Evolutionary conservation across 768 basidiomycete species (phyloP).

Genomic region (Lentinula edodes): DNA sequence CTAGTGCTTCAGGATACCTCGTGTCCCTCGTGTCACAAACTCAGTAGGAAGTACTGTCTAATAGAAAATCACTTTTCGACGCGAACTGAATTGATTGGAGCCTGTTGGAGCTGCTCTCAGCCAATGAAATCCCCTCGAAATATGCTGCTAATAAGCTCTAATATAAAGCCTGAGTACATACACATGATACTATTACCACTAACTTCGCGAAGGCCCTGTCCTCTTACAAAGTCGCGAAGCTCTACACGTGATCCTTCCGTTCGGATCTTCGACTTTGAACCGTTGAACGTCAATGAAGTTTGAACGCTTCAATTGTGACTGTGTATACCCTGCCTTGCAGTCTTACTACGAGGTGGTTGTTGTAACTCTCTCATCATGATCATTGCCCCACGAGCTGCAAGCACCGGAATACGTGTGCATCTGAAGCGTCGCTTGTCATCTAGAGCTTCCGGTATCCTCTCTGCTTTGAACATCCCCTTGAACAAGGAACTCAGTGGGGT

Average conservation of each 20-base stretch:
- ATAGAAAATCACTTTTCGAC: no score
- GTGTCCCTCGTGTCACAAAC: no score
- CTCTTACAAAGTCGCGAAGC: no score
- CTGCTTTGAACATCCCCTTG: constrained; percentile 53
- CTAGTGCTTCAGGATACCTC: no score
- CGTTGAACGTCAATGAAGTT: neutral
- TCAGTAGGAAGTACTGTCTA: no score
- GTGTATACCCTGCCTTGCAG: neutral
- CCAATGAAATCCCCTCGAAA: no score
- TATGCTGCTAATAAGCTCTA: no score
- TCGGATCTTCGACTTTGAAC: neutral
- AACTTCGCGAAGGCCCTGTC: no score
- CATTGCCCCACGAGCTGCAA: constrained; percentile 19
- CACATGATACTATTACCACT: no score
- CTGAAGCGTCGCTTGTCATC: constrained; percentile 52
- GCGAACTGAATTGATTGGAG: no score
- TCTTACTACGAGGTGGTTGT: neutral
- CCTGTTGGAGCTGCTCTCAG: no score
- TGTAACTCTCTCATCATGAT: constrained; percentile 14
- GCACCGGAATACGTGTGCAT: constrained; percentile 4
- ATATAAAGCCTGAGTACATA: no score
- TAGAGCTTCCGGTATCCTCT: constrained; percentile 64
- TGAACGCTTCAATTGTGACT: neutral
- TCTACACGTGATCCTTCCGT: neutral
- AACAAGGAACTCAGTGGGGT: constrained; percentile 63